A percentile compares a stretch with the other conserved stretches of the same genome.
phyloP scores from a whole-genome alignment of 306 rosid genomes.

The Quercus agrifolia region DNA sequence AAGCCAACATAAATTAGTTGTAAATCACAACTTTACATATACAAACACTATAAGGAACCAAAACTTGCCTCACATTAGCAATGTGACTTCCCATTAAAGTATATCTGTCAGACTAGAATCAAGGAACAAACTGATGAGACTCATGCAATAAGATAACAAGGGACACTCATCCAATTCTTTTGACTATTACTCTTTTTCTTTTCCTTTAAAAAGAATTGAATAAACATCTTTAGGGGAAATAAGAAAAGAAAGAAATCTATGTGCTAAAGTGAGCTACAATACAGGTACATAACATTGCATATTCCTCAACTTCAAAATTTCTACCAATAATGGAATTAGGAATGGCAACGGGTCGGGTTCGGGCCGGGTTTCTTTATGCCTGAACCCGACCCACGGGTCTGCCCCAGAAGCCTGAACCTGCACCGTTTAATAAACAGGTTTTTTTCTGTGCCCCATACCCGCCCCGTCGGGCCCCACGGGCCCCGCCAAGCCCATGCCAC shows the following conservation, averaged over 20 bases:
- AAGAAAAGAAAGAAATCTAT: not conserved
- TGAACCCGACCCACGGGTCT: no score
- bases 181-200: not conserved
- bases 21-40: no score
- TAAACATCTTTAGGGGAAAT: not conserved
- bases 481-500: no score
- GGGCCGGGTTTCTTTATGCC: no score
- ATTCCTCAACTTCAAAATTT: not conserved
- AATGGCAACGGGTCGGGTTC: no score
- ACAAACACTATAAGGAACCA: not conserved
- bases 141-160: not conserved
- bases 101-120: not conserved
- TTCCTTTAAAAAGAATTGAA: not conserved
- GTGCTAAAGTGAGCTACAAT: not conserved
- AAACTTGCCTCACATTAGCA: not conserved
- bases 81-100: not conserved
- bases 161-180: not conserved
- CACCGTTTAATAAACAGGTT: no score
- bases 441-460: no score
- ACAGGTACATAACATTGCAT: not conserved
- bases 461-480: no score
- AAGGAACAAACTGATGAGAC: not conserved
- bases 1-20: no score
- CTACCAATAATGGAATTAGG: not conserved
- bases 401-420: accelerated